phyloP scores from a whole-genome alignment of 1,139 yeast species.

The Hyphopichia khmerensis region DNA sequence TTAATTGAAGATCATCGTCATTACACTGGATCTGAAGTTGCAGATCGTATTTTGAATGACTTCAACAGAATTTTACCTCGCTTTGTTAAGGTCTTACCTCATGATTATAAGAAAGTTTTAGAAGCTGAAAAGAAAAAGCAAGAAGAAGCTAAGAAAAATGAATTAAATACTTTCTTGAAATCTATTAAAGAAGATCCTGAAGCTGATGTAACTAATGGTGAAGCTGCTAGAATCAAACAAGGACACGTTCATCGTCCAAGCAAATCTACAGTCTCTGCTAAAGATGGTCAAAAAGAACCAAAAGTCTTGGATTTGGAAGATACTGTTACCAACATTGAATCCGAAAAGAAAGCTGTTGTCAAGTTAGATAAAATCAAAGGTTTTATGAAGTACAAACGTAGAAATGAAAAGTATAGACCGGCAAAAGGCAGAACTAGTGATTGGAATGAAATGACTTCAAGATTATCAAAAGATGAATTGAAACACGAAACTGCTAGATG shows the following conservation, averaged over 20 bases:
- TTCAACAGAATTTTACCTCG: slow-evolving; percentile 87
- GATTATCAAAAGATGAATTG: slow-evolving; percentile 83
- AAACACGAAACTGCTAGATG: slow-evolving; percentile 96
- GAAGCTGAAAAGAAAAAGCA: slow-evolving; percentile 72
- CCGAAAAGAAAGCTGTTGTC: slow-evolving; percentile 61
- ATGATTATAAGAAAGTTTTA: slow-evolving; percentile 86
- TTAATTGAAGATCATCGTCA: slow-evolving; percentile 94
- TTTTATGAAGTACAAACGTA: slow-evolving; percentile 89
- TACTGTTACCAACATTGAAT: slow-evolving; percentile 66
- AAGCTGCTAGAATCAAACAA: slow-evolving; percentile 54
- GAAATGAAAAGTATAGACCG: slow-evolving; percentile 82
- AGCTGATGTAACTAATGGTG: slow-evolving; percentile 87
- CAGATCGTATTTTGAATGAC: slow-evolving; percentile 76
- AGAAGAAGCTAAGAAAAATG: slow-evolving; percentile 66
- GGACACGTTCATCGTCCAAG: slow-evolving; percentile 43
- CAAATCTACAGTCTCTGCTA: slow-evolving; percentile 21
- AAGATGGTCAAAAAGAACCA: slow-evolving; percentile 62
- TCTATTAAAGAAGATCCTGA: slow-evolving; percentile 78
- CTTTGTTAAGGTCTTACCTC: slow-evolving; percentile 91
- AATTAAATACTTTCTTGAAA: slow-evolving; percentile 57
- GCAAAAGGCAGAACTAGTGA: slow-evolving; percentile 77
- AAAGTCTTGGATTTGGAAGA: slow-evolving; percentile 89
- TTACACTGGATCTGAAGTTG: slow-evolving; percentile 89
- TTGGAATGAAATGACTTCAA: slow-evolving; percentile 87
- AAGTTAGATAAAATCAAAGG: slow-evolving; percentile 84